phyloP scores from a whole-genome alignment of 805 yeast genomes.

The Candida nonsorbophila region DNA sequence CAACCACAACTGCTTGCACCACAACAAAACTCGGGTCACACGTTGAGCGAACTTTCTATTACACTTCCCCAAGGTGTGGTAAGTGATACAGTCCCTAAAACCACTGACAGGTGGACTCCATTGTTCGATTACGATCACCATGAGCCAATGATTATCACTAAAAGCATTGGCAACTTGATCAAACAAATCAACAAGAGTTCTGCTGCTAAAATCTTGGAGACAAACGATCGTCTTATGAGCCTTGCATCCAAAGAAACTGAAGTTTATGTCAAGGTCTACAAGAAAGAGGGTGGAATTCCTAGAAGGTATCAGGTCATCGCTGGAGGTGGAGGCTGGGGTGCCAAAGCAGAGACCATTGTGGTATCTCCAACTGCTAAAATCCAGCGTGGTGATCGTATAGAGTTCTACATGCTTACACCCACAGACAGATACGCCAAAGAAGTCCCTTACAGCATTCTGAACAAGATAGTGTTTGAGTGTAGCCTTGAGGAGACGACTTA shows the following conservation, averaged over 20 bases:
- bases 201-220: constrained; percentile 54
- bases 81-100: constrained; percentile 3
- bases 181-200: constrained; percentile 49
- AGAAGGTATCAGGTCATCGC: constrained; percentile 52
- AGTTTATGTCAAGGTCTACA: constrained; percentile 30
- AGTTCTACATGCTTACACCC: constrained; percentile 43
- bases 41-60: constrained; percentile 21
- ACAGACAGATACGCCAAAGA: constrained; percentile 12
- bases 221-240: constrained; percentile 32
- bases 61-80: constrained; percentile 13
- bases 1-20: constrained; percentile 11
- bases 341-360: constrained; percentile 60
- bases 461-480: constrained; percentile 24
- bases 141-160: constrained; percentile 39
- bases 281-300: constrained; percentile 7
- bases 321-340: constrained; percentile 78
- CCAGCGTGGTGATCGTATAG: constrained; percentile 39
- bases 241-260: constrained; percentile 39
- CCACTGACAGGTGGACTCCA: constrained; percentile 29
- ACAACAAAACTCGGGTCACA: constrained; percentile 19
- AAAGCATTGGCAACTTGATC: constrained; percentile 52
- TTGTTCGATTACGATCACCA: constrained; percentile 17
- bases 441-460: constrained; percentile 1
- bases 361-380: constrained; percentile 53
- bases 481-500: constrained; percentile 23